Evolutionary conservation across 2,329 filamentous ascomycete genomes (phyloP).

Genomic region (Fusarium longipes): DNA sequence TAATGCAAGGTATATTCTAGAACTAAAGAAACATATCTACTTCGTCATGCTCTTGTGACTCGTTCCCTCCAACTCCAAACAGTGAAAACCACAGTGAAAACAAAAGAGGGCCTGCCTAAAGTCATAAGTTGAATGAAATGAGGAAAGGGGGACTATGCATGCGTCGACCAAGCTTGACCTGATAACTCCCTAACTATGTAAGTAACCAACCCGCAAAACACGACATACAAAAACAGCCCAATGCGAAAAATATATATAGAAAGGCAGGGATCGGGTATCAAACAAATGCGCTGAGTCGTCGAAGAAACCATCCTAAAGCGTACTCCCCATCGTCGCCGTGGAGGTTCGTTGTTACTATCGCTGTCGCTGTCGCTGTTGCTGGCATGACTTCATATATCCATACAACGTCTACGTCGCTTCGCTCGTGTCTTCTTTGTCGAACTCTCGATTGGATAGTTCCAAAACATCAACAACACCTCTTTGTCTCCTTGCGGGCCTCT

Average conservation of each 20-base stretch:
- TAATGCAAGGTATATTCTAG: slow-evolving; percentile 12
- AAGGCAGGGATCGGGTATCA: slow-evolving; percentile 44
- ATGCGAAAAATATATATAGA: slow-evolving; percentile 16
- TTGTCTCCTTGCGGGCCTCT: slow-evolving; percentile 42
- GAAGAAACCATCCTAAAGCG: slow-evolving; percentile 34
- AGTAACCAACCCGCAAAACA: slow-evolving; percentile 34
- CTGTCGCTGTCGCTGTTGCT: slow-evolving; percentile 9
- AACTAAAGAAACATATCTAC: slow-evolving; percentile 1
- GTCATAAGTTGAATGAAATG: slow-evolving; percentile 15
- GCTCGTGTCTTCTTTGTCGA: slow-evolving; percentile 3
- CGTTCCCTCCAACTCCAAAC: slow-evolving; percentile 41
- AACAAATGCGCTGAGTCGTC: slow-evolving; percentile 35
- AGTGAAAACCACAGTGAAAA: slow-evolving; percentile 23
- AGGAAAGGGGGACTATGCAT: slow-evolving; percentile 9
- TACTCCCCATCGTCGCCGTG: slow-evolving; percentile 16
- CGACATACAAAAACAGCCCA: slow-evolving; percentile 24
- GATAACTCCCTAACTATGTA: slow-evolving; percentile 26
- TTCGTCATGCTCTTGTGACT: slow-evolving; percentile 13
- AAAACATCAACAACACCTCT: slow-evolving; percentile 48
- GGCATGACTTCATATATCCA: slow-evolving; percentile 9
- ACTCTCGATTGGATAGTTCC: background rate
- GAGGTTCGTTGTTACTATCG: slow-evolving; percentile 14
- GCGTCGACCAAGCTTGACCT: slow-evolving; percentile 18
- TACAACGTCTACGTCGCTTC: slow-evolving; percentile 24
- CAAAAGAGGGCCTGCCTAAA: slow-evolving; percentile 25